A percentile compares a stretch with the other conserved stretches of the same genome.
Evolutionary conservation across 1,284 basidiomycete genomes (phyloP).

Genomic region (Sphaerobolus stellatus): DNA sequence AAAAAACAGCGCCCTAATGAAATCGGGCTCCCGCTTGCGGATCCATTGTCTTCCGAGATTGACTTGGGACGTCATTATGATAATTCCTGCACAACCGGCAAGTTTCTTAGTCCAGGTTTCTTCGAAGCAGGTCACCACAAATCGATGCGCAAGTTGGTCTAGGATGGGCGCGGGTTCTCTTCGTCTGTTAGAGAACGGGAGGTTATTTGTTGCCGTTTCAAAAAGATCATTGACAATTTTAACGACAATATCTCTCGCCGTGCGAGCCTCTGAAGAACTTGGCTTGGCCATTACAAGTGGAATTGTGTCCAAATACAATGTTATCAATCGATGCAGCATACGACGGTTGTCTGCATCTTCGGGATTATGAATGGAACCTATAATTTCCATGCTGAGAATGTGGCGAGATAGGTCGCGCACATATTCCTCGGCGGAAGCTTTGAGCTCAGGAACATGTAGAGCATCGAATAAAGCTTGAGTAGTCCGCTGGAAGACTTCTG

Average conservation of each 20-base stretch:
- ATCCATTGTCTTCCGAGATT: constrained; percentile 81
- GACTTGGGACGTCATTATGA: constrained; percentile 71
- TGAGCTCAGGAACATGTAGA: constrained; percentile 67
- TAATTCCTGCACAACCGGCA: constrained; percentile 84
- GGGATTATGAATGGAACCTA: constrained; percentile 48
- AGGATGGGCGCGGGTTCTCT: constrained; percentile 66
- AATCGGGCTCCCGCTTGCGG: constrained; percentile 86
- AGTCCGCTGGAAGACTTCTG: constrained; percentile 68
- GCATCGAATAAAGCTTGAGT: constrained; percentile 83
- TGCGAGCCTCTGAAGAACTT: constrained; percentile 56
- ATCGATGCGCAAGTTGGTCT: constrained; percentile 76
- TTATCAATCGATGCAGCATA: constrained; percentile 60
- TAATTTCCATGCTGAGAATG: constrained; percentile 68
- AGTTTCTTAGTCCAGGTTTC: constrained; percentile 86
- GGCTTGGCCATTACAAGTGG: constrained; percentile 70
- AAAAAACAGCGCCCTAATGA: constrained; percentile 88
- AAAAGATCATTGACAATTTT: constrained; percentile 71
- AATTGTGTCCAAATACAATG: constrained; percentile 76
- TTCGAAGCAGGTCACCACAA: constrained; percentile 84
- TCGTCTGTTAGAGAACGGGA: constrained; percentile 36
- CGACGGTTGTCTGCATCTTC: constrained; percentile 50
- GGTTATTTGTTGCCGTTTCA: constrained; percentile 46
- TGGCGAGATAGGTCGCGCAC: constrained; percentile 66
- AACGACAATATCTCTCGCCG: constrained; percentile 59
- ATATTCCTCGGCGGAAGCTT: constrained; percentile 67